A percentile compares a stretch with the other conserved stretches of the same genome.
These are phyloP conservation scores for Cordyceps cicadae DNA, from an alignment of 2,329 filamentous ascomycete genomes.

Conservation along the genomic window DNA sequence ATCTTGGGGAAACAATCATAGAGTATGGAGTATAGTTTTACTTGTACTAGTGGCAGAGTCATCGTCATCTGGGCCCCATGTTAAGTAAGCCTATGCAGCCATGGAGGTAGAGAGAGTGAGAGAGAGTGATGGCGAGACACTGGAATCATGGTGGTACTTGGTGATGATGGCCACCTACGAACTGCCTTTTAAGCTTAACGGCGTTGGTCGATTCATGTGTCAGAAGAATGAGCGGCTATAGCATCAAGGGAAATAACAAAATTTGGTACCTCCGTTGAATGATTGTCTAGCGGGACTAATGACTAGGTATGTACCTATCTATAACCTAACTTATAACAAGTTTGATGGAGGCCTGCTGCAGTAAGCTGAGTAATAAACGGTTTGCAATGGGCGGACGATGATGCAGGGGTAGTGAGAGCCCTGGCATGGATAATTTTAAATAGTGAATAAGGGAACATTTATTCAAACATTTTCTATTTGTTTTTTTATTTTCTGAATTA, in stretches of 20 bases:
- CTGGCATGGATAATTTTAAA: neutral
- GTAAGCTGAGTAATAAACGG: constrained; percentile 8
- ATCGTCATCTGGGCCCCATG: neutral
- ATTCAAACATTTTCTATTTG: too few species aligned
- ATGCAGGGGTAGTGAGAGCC: neutral
- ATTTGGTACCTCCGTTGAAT: neutral
- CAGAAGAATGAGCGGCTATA: neutral
- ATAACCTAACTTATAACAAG: neutral
- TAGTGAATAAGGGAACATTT: too few species aligned
- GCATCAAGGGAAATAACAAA: neutral
- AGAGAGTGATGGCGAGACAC: too few species aligned
- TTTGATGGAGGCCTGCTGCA: neutral
- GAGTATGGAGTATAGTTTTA: neutral
- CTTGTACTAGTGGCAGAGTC: neutral
- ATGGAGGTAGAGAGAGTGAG: too few species aligned
- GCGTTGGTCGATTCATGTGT: neutral
- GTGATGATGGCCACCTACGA: neutral
- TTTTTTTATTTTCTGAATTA: too few species aligned
- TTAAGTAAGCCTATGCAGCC: too few species aligned
- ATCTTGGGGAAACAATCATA: neutral
- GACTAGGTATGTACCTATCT: too few species aligned
- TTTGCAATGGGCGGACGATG: neutral
- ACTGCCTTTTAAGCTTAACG: neutral
- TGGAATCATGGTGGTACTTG: too few species aligned
- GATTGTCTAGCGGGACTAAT: neutral